Conservation (phyloP, 495 filamentous ascomycete genomes). For the Astrocystis sublimbata region DNA sequence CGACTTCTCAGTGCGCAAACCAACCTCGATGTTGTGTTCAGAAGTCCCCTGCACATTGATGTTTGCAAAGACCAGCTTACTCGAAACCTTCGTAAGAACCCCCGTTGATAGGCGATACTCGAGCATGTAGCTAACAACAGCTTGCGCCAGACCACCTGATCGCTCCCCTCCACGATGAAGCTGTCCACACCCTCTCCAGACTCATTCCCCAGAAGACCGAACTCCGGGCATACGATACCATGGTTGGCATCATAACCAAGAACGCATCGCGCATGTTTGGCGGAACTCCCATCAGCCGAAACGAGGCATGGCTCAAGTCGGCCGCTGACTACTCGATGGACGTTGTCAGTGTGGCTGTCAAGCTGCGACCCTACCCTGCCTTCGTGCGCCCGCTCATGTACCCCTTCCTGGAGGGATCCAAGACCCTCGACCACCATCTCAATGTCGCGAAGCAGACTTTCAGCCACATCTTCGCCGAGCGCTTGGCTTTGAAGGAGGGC, state of each 20-base stretch:
- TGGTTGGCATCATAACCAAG: constrained; percentile 41
- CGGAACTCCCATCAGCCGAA: constrained; percentile 41
- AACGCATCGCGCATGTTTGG: constrained; percentile 46
- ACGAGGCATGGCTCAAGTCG: constrained; percentile 47
- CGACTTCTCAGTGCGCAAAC: constrained; percentile 20
- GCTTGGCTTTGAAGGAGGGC: constrained; percentile 16
- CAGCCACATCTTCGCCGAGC: constrained; percentile 35
- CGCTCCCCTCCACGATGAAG: constrained; percentile 18
- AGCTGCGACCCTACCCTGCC: constrained; percentile 42
- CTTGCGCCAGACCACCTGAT: constrained; percentile 14
- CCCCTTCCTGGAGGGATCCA: constrained; percentile 17
- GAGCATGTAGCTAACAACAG: neutral
- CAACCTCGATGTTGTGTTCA: constrained; percentile 23
- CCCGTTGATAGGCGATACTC: neutral
- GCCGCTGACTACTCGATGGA: constrained; percentile 48
- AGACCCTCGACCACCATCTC: constrained; percentile 24
- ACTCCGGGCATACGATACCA: constrained; percentile 23
- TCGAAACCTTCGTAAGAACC: constrained; percentile 17
- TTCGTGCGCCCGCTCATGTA: constrained; percentile 41
- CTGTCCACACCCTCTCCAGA: constrained; percentile 10
- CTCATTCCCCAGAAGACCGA: constrained; percentile 19
- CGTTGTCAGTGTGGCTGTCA: constrained; percentile 40
- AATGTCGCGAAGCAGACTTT: constrained; percentile 37
- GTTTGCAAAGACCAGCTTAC: constrained; percentile 23
- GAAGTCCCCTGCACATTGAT: constrained; percentile 21